Evolutionary conservation across 805 yeast genomes (phyloP).

Genomic region (Wickerhamiella cacticola): DNA sequence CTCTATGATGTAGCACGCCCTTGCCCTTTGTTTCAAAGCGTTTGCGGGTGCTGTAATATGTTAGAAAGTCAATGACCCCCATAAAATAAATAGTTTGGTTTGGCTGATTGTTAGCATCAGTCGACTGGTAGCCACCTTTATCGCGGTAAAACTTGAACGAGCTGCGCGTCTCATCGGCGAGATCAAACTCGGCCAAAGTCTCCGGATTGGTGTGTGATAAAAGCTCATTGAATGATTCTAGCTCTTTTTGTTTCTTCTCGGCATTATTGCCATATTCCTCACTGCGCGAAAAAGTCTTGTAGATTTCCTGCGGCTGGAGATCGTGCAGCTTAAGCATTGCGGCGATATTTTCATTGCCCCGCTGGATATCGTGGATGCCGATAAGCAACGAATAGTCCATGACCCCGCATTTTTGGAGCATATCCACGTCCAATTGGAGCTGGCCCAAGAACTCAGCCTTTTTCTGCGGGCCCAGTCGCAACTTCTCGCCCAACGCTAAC

Average conservation of each 20-base stretch:
- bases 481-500: constrained; percentile 50
- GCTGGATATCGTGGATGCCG: constrained; percentile 70
- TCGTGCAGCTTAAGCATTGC: constrained; percentile 17
- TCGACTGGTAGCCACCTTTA: constrained; percentile 78
- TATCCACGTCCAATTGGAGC: constrained; percentile 57
- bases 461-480: constrained; percentile 68
- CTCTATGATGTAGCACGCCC: constrained; percentile 43
- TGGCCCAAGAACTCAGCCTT: constrained; percentile 51
- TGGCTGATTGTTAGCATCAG: constrained; percentile 52
- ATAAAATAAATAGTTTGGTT: constrained; percentile 64
- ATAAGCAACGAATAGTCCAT: constrained; percentile 91
- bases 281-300: neutral
- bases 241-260: constrained; percentile 20
- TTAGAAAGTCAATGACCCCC: constrained; percentile 89
- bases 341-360: constrained; percentile 37
- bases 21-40: constrained; percentile 79
- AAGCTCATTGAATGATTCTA: constrained; percentile 27
- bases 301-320: constrained; percentile 18
- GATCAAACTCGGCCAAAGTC: constrained; percentile 26
- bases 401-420: constrained; percentile 62
- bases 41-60: constrained; percentile 47
- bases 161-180: constrained; percentile 24
- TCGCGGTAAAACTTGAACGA: constrained; percentile 55
- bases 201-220: constrained; percentile 27
- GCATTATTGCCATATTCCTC: constrained; percentile 11